These are phyloP conservation scores for Kondoa malvinella DNA, from an alignment of 768 basidiomycete genomes.

Conservation along the genomic window DNA sequence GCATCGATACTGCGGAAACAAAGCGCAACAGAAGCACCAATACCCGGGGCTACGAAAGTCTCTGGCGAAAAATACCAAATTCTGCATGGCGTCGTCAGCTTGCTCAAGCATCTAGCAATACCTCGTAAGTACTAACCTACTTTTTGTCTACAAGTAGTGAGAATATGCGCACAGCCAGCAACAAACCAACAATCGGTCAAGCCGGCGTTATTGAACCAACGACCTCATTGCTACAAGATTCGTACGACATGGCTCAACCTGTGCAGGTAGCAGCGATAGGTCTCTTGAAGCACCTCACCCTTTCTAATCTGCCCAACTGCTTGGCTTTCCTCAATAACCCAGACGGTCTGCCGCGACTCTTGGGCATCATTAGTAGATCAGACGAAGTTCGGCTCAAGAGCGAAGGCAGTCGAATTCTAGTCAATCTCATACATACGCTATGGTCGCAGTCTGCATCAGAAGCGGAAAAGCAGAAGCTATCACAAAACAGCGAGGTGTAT, in stretches of 20 bases:
- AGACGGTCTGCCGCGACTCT: conserved; percentile 46
- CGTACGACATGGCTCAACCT: conserved; percentile 64
- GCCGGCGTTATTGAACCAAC: conserved; percentile 50
- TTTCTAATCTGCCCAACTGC: conserved; percentile 41
- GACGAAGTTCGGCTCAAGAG: conserved; percentile 68
- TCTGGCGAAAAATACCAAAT: conserved; percentile 36
- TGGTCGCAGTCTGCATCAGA: conserved; percentile 31
- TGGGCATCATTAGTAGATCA: conserved; percentile 58
- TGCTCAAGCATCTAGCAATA: conserved; percentile 65
- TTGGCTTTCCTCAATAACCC: conserved; percentile 39
- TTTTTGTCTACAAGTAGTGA: no score
- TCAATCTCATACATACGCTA: conserved; percentile 64
- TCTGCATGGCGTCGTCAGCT: conserved; percentile 71
- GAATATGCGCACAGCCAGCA: no score
- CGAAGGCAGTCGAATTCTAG: conserved; percentile 74
- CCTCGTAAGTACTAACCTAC: conserved; percentile 18
- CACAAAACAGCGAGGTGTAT: conserved; percentile 43
- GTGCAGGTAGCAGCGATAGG: conserved; percentile 79
- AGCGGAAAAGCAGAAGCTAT: conserved; percentile 33
- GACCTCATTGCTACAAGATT: conserved; percentile 49
- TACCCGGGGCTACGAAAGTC: not conserved
- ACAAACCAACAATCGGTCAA: conserved; percentile 45
- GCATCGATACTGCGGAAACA: conserved; percentile 42
- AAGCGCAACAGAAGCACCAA: conserved; percentile 35
- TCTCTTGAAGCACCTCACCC: conserved; percentile 72